Conservation (phyloP, 805 yeast species). For the Sugiyamaella valdiviana region DNA sequence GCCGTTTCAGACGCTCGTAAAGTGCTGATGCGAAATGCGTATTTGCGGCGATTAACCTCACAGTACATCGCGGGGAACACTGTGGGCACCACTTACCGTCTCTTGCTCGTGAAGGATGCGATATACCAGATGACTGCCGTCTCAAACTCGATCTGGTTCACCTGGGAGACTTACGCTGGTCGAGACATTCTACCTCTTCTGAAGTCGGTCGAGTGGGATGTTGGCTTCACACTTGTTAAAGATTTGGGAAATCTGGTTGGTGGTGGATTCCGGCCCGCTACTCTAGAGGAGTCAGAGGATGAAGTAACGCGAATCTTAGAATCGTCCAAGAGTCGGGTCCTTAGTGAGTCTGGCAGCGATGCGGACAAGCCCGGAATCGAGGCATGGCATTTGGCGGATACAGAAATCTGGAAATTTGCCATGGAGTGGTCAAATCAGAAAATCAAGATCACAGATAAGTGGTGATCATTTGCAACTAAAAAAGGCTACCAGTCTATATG, state of each 20-base stretch:
- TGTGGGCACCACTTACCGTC: slow-evolving; percentile 11
- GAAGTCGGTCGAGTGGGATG: slow-evolving; percentile 14
- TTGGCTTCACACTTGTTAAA: slow-evolving; percentile 15
- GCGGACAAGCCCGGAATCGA: slow-evolving; percentile 12
- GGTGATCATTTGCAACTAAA: too few relatives aligned
- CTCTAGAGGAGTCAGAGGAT: neutral
- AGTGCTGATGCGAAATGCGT: slow-evolving; percentile 5
- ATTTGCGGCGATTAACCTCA: slow-evolving; percentile 13
- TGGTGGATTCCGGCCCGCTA: neutral
- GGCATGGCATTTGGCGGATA: slow-evolving; percentile 19
- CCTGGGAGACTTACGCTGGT: slow-evolving; percentile 14
- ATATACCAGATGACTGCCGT: slow-evolving; percentile 6
- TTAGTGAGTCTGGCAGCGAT: neutral
- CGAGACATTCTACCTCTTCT: slow-evolving; percentile 5
- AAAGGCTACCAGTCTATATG: too few relatives aligned
- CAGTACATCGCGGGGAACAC: slow-evolving; percentile 12
- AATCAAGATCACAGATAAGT: neutral
- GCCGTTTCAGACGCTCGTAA: slow-evolving; percentile 9
- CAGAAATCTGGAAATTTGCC: slow-evolving; percentile 21
- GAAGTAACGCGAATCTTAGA: neutral
- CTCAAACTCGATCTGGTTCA: slow-evolving; percentile 17
- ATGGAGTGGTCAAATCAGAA: slow-evolving; percentile 4
- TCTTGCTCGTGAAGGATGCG: slow-evolving; percentile 18
- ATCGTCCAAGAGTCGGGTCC: neutral
- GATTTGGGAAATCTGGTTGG: neutral